Percentiles rank a stretch among this genome's conserved stretches.
Evolutionary conservation across 2,329 filamentous ascomycete genomes (phyloP).

Genomic region (Aspergillus pseudonomiae): DNA sequence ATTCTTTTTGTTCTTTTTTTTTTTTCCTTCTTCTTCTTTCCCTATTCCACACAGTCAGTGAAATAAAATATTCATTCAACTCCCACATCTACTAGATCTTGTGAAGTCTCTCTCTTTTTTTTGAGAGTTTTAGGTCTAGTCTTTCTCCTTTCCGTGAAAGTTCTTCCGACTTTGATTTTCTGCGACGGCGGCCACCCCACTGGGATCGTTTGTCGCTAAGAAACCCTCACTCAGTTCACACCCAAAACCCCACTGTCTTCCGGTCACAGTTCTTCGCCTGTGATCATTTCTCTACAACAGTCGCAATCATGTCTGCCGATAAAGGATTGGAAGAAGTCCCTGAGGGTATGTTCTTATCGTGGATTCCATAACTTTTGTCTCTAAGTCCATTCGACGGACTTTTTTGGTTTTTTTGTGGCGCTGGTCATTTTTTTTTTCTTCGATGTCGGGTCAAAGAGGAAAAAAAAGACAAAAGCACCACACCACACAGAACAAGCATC

Average conservation of each 20-base stretch:
- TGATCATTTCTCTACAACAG: constrained; percentile 58
- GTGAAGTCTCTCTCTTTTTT: constrained; percentile 27
- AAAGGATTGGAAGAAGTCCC: constrained; percentile 98
- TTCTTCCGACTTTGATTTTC: constrained; percentile 20
- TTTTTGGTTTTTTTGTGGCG: constrained; percentile 6
- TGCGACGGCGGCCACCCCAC: constrained; percentile 31
- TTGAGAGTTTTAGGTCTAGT: constrained; percentile 42
- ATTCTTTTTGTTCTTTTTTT: constrained; percentile 16
- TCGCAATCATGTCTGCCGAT: constrained; percentile 89
- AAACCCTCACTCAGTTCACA: constrained; percentile 34
- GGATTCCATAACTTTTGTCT: constrained; percentile 1
- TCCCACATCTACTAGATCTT: constrained; percentile 34
- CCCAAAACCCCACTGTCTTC: constrained; percentile 31
- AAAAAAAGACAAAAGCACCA: constrained; percentile 13
- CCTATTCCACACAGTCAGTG: constrained; percentile 20
- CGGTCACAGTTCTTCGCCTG: constrained; percentile 77
- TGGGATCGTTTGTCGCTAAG: constrained; percentile 39
- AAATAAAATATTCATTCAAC: constrained; percentile 8
- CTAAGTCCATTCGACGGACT: not conserved
- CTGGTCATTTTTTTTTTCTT: constrained; percentile 11
- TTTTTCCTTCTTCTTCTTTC: constrained; percentile 22
- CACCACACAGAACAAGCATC: constrained; percentile 16
- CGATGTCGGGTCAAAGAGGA: constrained; percentile 11
- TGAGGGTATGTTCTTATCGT: constrained; percentile 70
- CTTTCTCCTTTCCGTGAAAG: constrained; percentile 17